Base-by-base conservation (phyloP, 768 basidiomycete genomes). In the Pseudohyphozyma bogoriensis region DNA sequence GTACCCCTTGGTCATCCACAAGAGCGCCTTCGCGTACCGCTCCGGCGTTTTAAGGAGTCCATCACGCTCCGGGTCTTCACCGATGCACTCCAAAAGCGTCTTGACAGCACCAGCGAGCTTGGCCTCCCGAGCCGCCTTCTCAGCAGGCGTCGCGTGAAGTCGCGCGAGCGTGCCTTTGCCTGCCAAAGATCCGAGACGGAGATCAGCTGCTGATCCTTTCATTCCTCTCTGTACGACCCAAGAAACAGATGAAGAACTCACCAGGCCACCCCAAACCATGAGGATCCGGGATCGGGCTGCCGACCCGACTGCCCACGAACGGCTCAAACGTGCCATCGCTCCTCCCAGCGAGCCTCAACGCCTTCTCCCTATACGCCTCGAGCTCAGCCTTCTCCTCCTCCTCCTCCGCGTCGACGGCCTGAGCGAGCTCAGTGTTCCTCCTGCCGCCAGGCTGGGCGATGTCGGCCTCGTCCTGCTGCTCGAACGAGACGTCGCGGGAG, bases 1-100 rank as follows among this genome's bases (percentile, higher is more conserved):
- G 75, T 99, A 99, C 13, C 95, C 95, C 72, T 86, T 84, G 36
- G 95, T 97, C 92, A 97, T 95, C 90, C 90, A 97, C 79, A 99
- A 82, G 56, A 99, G 78, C 31, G 95, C 90, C 75, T 97, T 88
- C 28, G 92, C 91, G 74, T 95, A 99, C 40, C 95, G 81, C 68
- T 92, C 88, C 29, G 95, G 95, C 2, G 95, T 99, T 70, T 84
- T 83, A 55, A 85, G 76, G 26, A 99, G 79, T 22, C 95, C 95
- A 72, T 97, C 93, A 37, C 95, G 81, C 73, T 89, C 83, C 8
- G 95, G 95, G 76, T 97, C 95, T 76, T 99, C 95, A 59, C 95
- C 95, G 63, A 99, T 92, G 74, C 91, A 93, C 71, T 97, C 92
- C 49, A 99, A 81, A 49, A 99, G 83, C 39, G 86, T 87, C 58